Conservation (phyloP, 495 filamentous ascomycete genomes). For the Aspergillus wentii region DNA sequence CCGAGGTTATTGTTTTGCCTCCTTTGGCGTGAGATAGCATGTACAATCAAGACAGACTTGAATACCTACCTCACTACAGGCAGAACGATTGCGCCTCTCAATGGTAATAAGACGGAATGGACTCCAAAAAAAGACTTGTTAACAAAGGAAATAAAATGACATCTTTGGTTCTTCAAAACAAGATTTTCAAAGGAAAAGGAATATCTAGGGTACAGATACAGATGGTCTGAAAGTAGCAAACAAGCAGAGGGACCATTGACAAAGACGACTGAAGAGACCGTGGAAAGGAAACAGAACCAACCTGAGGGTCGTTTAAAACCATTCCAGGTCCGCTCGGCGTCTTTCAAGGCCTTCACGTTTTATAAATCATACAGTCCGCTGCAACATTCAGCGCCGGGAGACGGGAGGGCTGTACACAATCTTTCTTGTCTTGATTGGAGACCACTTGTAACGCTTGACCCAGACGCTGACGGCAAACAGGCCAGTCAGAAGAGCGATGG, state of each 20-base stretch:
- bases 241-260: slow-evolving; percentile 30
- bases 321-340: slow-evolving; percentile 25
- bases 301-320: slow-evolving; percentile 25
- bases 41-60: too few relatives aligned
- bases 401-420: slow-evolving; percentile 78
- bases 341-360: slow-evolving; percentile 28
- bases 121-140: slow-evolving; percentile 5
- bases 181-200: slow-evolving; percentile 40
- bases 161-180: slow-evolving; percentile 27
- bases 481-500: slow-evolving; percentile 68
- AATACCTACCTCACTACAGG: too few relatives aligned
- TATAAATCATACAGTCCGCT: slow-evolving; percentile 30
- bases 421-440: slow-evolving; percentile 90
- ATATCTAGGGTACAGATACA: slow-evolving; percentile 51
- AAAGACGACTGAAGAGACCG: slow-evolving; percentile 23
- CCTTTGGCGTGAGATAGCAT: too few relatives aligned
- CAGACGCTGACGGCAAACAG: slow-evolving; percentile 86
- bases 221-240: slow-evolving; percentile 41
- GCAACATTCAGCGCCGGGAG: slow-evolving; percentile 37
- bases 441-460: slow-evolving; percentile 99
- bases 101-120: background rate
- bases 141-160: slow-evolving; percentile 42
- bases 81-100: too few relatives aligned
- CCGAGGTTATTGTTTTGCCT: background rate
- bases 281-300: slow-evolving; percentile 22